Base-by-base conservation (phyloP, 202 grass and related monocot species). In the Dendrocalamus latiflorus region DNA sequence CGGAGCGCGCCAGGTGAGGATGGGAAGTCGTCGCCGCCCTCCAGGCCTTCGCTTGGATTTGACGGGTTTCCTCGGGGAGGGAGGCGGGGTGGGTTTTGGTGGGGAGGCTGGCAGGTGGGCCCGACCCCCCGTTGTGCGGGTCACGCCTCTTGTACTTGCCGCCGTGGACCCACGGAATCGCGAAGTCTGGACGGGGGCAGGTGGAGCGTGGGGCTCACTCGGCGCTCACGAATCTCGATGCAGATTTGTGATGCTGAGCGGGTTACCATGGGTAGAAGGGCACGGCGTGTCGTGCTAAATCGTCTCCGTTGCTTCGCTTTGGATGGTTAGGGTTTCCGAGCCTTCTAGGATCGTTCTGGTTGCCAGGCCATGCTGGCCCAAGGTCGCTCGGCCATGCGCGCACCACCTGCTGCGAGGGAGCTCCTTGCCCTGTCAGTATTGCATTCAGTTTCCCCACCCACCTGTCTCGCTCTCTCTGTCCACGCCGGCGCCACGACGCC, bases 21-120 rank as follows among this genome's bases (percentile, higher is more conserved):
- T 9, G 2, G 16, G 49, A 42, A 59, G 82, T 78, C 79, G 86
- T 22, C 76, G 87, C 82, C 82, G 87, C 76, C 69, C 18, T 39
- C 61, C 25, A 17, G 70, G 56, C 79, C 65, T 74, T 80, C 13
- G 87, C 76, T 76, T 70, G 76, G 70, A 44, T 56, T 76, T 81
- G 82, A 85, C 82, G 76, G 62, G 60, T 26, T 43, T 59, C 28
- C 22, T 22, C 1, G 3, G 59, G 16, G n/a, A 30, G 8, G 22
- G 5, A 17, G 42, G 8, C 18, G 33, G 5, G 43, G 57, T 59
- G 75, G 43, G 37, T 64, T 65, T 64, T 50, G 1, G 7, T 2
- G 26, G 8, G 25, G 84, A 74, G 17, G 18, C 77, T 58, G 72
- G 13, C 86, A 20, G 50, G 76, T 89, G 63, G 82, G 63, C 36